Conservation (phyloP, 352 stramenopile genomes). For the Peronosclerospora sorghi region DNA sequence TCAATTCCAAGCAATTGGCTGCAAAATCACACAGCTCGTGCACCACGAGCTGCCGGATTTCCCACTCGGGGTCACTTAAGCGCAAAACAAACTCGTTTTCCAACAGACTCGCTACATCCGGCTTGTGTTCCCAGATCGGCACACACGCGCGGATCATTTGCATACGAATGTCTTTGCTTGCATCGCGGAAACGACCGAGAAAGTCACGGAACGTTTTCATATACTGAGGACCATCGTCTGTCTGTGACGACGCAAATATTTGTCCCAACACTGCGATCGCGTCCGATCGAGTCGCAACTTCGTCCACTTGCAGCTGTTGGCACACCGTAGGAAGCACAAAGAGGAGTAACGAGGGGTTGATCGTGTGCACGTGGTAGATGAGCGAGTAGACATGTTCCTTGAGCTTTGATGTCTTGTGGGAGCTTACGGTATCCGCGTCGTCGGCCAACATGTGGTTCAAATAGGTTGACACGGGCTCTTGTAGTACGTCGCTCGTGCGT, state of each 20-base stretch:
- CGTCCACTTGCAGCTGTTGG: slow-evolving; percentile 78
- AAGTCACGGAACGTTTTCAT: slow-evolving; percentile 83
- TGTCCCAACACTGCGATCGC: slow-evolving; percentile 66
- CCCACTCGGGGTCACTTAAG: slow-evolving; percentile 72
- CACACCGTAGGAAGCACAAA: slow-evolving; percentile 83
- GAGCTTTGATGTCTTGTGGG: slow-evolving; percentile 27
- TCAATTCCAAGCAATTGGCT: slow-evolving; percentile 48
- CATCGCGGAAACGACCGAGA: slow-evolving; percentile 72
- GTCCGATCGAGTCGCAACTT: slow-evolving; percentile 68
- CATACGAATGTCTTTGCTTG: slow-evolving; percentile 78
- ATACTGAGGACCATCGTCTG: slow-evolving; percentile 63
- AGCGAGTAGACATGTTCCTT: slow-evolving; percentile 78
- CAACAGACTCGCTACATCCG: slow-evolving; percentile 39
- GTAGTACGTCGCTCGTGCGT: slow-evolving; percentile 52
- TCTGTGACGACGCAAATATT: slow-evolving; percentile 65
- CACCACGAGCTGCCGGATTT: slow-evolving; percentile 65
- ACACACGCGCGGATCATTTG: slow-evolving; percentile 71
- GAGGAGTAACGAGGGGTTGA: slow-evolving; percentile 59
- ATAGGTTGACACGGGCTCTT: slow-evolving; percentile 58
- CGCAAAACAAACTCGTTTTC: slow-evolving; percentile 68
- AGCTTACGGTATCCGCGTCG: slow-evolving; percentile 10
- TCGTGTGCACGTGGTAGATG: slow-evolving; percentile 77
- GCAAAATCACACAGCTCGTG: slow-evolving; percentile 78
- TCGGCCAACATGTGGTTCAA: slow-evolving; percentile 79
- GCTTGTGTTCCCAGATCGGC: slow-evolving; percentile 65